Percentiles rank a stretch among this genome's conserved stretches.
These are phyloP conservation scores for Salix caprea DNA, from an alignment of 345 rosid genomes.

Conservation along the genomic window DNA sequence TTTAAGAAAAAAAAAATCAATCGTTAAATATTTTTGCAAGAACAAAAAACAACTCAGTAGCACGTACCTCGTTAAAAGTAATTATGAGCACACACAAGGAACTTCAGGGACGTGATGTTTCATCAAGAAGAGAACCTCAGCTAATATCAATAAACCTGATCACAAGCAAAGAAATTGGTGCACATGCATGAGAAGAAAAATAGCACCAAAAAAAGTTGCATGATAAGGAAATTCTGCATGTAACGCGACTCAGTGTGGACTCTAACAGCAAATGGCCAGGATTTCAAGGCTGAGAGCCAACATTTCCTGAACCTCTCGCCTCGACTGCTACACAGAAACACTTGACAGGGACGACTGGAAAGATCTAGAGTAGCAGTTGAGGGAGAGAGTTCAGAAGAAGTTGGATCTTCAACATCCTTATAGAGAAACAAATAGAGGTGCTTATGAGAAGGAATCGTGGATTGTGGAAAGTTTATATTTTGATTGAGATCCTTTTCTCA, in stretches of 20 bases:
- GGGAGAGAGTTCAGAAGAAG: slow-evolving; percentile 44
- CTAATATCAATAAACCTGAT: no score
- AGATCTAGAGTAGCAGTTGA: slow-evolving; percentile 25
- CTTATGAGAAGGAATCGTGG: neutral
- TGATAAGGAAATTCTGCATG: neutral
- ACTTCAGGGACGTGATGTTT: no score
- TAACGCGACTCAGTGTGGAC: neutral
- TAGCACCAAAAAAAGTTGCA: no score
- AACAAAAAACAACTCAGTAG: no score
- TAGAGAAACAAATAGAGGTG: neutral
- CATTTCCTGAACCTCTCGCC: slow-evolving; percentile 17
- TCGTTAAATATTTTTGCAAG: no score
- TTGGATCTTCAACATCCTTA: slow-evolving; percentile 11
- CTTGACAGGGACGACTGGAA: neutral
- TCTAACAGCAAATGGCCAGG: neutral
- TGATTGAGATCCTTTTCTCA: neutral
- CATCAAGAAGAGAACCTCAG: no score
- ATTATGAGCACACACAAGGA: no score
- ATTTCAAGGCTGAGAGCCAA: neutral
- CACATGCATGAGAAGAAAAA: no score
- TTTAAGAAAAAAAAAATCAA: no score
- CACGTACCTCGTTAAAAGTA: no score
- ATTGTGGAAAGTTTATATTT: neutral
- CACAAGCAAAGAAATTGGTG: no score
- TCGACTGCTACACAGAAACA: slow-evolving; percentile 11